Evolutionary conservation across 2,329 filamentous ascomycete genomes (phyloP), one percentile per base, ranked within the genome.

Genomic region (Macrophomina tecta): DNA sequence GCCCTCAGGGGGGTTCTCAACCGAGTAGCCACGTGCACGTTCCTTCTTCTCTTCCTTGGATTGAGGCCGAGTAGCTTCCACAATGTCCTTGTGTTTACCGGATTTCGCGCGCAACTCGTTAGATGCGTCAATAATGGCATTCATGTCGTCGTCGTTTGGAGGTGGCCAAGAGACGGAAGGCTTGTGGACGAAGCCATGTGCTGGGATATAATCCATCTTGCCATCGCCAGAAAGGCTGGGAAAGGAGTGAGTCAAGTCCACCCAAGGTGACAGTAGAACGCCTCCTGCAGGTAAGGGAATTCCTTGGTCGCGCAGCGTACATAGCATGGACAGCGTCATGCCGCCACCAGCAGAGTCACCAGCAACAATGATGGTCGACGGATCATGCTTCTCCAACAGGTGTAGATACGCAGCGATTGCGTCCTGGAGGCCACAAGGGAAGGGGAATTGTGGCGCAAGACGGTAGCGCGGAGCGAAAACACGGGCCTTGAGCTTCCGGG

Each of bases 341-440:
- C 94, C 95, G 42, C 90, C 95, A 30, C 95, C 95, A 0, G 95
- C 95, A 9, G 94, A 97, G 75, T 99, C 95, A 28, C 95, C 95
- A 0, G 93, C 93, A 34, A 98, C 78, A 18, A 98, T 83, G 52
- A 99, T 95, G 8, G 93, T 93, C 28, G 85, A 89, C 0, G 94
- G 89, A 60, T 93, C 87, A 71, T 97, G 90, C 2, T 88, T 72
- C 3, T 88, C 88, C 55, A 98, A 84, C 2, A 98, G 86, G 72
- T 92, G 90, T 16, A 98, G 82, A 75, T 99, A 98, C 0, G 93
- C 88, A 1, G 94, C 92, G 60, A 99, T 77, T 72, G 93, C 97
- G 76, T 99, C 95, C 66, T 95, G 90, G 7, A 99, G 80, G 34
- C 92, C 93, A 74, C 95, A 98, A 0, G 95, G 95, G 70, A 99